A percentile compares a stretch with the other conserved stretches of the same genome.
Evolutionary conservation across 176 grass and related monocot genomes (phyloP).

Genomic region (Aegilops bicornis): DNA sequence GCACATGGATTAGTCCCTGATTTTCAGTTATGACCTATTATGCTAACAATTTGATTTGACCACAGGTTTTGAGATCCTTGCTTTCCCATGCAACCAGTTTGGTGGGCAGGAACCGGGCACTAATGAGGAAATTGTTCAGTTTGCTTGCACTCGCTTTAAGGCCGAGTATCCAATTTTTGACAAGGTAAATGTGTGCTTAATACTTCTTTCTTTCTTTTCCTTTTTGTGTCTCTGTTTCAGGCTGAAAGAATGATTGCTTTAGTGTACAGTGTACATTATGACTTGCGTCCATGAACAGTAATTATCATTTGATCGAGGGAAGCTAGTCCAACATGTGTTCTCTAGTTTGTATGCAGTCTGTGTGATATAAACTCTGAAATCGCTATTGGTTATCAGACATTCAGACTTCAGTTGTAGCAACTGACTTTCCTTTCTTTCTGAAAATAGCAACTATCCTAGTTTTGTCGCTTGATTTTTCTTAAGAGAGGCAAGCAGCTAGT

Average conservation of each 20-base stretch:
- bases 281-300: neutral
- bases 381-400: neutral
- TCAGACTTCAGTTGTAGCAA: neutral
- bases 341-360: neutral
- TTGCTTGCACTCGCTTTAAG: slow-evolving; percentile 91
- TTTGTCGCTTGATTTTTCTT: neutral
- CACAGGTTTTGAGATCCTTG: slow-evolving; percentile 86
- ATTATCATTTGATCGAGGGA: neutral
- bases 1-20: neutral
- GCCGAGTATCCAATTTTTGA: slow-evolving; percentile 84
- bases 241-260: neutral
- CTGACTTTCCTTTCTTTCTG: neutral
- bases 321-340: neutral
- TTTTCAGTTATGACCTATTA: slow-evolving; percentile 1
- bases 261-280: neutral
- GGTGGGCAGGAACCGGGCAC: slow-evolving; percentile 79
- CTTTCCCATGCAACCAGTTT: slow-evolving; percentile 96
- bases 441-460: neutral
- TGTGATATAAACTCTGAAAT: neutral
- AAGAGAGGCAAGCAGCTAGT: neutral
- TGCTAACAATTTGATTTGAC: slow-evolving; percentile 22
- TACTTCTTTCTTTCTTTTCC: neutral
- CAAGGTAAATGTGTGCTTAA: slow-evolving; percentile 49
- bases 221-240: neutral
- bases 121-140: slow-evolving; percentile 82